Evolutionary conservation across 1,284 basidiomycete species (phyloP).

Genomic region (Boletus austroedulis): DNA sequence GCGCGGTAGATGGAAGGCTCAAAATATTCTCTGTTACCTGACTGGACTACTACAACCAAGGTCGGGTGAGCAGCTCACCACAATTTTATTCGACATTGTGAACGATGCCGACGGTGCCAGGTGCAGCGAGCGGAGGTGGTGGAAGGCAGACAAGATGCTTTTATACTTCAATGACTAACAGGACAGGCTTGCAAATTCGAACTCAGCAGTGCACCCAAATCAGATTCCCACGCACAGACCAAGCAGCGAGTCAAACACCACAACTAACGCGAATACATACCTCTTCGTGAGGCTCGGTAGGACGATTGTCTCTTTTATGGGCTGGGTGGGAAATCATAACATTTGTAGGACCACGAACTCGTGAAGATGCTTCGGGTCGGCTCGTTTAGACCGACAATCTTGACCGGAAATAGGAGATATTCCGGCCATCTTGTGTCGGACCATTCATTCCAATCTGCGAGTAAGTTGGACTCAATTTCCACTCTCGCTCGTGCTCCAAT

Average conservation of each 20-base stretch:
- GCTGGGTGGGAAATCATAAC: too few species aligned
- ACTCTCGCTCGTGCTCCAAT: neutral
- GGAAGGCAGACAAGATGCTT: constrained; percentile 40
- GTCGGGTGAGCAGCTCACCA: constrained; percentile 78
- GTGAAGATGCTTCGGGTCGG: too few species aligned
- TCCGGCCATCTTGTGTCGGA: neutral
- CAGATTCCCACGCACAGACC: constrained; percentile 50
- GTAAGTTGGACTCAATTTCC: neutral
- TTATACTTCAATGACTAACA: constrained; percentile 48
- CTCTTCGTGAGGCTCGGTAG: too few species aligned
- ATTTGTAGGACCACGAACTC: too few species aligned
- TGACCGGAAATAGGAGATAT: too few species aligned
- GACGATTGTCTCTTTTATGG: too few species aligned
- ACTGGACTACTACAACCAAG: constrained; percentile 53
- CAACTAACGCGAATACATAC: too few species aligned
- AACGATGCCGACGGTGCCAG: constrained; percentile 34
- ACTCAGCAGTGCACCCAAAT: constrained; percentile 39
- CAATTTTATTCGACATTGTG: constrained; percentile 84
- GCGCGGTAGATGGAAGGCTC: constrained; percentile 90
- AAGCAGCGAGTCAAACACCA: neutral
- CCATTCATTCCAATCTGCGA: neutral
- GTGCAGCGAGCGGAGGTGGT: constrained; percentile 38
- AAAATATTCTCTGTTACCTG: constrained; percentile 56
- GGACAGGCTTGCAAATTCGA: constrained; percentile 40
- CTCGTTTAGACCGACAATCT: too few species aligned